These are phyloP conservation scores for Mycothermus thermophilus DNA, from an alignment of 495 filamentous ascomycete species.

Conservation along the genomic window DNA sequence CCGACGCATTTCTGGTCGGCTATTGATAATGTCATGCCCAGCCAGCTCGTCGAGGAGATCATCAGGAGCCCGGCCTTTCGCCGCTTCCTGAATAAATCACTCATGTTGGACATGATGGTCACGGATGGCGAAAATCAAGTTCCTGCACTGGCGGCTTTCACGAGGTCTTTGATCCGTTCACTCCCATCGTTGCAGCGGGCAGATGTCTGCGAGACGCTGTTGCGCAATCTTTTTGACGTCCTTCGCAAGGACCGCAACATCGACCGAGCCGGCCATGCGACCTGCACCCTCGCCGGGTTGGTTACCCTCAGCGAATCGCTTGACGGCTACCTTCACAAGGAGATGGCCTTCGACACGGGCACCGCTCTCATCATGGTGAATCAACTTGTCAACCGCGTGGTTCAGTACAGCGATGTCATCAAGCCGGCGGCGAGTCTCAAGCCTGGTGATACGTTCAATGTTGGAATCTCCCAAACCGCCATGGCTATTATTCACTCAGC, in stretches of 20 bases:
- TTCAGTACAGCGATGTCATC: constrained; percentile 34
- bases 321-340: constrained; percentile 27
- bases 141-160: constrained; percentile 48
- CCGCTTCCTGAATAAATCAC: constrained; percentile 42
- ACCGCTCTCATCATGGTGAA: constrained; percentile 39
- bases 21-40: constrained; percentile 61
- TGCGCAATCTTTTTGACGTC: constrained; percentile 52
- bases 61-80: constrained; percentile 58
- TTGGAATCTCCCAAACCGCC: constrained; percentile 29
- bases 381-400: constrained; percentile 34
- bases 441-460: constrained; percentile 21
- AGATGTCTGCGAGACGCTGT: constrained; percentile 56
- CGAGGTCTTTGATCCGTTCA: constrained; percentile 59
- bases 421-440: constrained; percentile 26
- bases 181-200: constrained; percentile 55
- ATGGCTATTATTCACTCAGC: constrained; percentile 57
- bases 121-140: constrained; percentile 44
- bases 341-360: constrained; percentile 27
- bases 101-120: constrained; percentile 39
- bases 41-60: constrained; percentile 59
- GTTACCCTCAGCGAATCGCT: constrained; percentile 32
- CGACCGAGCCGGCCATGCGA: constrained; percentile 24
- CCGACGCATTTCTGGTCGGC: constrained; percentile 75
- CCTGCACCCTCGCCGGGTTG: constrained; percentile 33
- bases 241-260: constrained; percentile 39